These are phyloP conservation scores for Penicillium corylophilum DNA, from an alignment of 2,329 filamentous ascomycete genomes.

Conservation along the genomic window DNA sequence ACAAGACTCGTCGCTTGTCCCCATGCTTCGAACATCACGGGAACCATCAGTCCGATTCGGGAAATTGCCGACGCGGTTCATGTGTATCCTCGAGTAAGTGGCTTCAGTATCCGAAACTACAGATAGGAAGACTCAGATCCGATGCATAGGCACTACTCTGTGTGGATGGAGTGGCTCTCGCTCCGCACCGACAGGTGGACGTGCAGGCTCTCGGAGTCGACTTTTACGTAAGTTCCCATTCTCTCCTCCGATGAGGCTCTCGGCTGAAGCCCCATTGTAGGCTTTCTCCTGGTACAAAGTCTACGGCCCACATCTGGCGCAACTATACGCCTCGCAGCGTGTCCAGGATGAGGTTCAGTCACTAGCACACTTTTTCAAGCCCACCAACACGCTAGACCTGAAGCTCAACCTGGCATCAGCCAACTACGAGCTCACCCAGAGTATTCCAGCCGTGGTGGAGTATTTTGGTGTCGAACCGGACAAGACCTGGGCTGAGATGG, in stretches of 20 bases:
- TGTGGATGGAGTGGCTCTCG: slow-evolving; percentile 75
- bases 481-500: slow-evolving; percentile 53
- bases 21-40: slow-evolving; percentile 71
- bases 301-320: slow-evolving; percentile 72
- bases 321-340: slow-evolving; percentile 63
- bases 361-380: slow-evolving; percentile 68
- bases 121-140: not conserved
- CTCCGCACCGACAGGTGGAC: slow-evolving; percentile 70
- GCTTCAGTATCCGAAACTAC: too few species aligned
- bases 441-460: slow-evolving; percentile 59
- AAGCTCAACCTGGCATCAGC: slow-evolving; percentile 68
- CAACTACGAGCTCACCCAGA: slow-evolving; percentile 68
- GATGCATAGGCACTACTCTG: slow-evolving; percentile 57
- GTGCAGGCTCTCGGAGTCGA: slow-evolving; percentile 68
- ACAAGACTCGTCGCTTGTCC: slow-evolving; percentile 72
- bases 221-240: slow-evolving; percentile 55
- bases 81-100: slow-evolving; percentile 42
- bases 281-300: slow-evolving; percentile 82
- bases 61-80: slow-evolving; percentile 40
- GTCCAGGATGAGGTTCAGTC: slow-evolving; percentile 59
- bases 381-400: slow-evolving; percentile 57
- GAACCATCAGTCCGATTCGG: slow-evolving; percentile 59
- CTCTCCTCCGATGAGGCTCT: not conserved
- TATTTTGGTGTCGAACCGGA: slow-evolving; percentile 55
- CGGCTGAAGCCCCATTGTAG: slow-evolving; percentile 10